Evolutionary conservation across 1,284 basidiomycete genomes (phyloP).

Genomic region (Cutaneotrichosporon curvatum): DNA sequence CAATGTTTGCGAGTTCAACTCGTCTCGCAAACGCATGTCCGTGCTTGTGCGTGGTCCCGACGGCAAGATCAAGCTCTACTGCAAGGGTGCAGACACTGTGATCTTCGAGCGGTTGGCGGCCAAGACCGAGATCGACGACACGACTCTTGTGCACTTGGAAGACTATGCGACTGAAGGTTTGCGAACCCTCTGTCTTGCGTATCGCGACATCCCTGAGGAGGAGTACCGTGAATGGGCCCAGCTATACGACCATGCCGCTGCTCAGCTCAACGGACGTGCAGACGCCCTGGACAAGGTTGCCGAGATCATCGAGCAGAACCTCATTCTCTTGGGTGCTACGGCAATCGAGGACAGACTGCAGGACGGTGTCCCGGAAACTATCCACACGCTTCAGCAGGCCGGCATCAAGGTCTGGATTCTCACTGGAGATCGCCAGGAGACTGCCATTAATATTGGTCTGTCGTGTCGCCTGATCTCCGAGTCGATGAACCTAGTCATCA

Average conservation of each 20-base stretch:
- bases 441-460: constrained; percentile 98
- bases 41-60: constrained; percentile 81
- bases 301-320: constrained; percentile 89
- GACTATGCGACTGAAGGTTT: constrained; percentile 96
- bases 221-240: constrained; percentile 85
- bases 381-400: constrained; percentile 93
- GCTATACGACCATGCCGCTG: constrained; percentile 85
- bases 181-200: constrained; percentile 92
- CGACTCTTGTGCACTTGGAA: constrained; percentile 86
- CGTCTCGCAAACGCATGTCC: constrained; percentile 95
- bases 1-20: constrained; percentile 99
- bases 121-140: constrained; percentile 76
- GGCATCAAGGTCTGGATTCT: constrained; percentile 99
- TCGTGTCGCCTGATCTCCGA: constrained; percentile 94
- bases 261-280: constrained; percentile 83
- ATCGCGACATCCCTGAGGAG: constrained; percentile 78
- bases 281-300: constrained; percentile 93
- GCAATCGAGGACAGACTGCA: constrained; percentile 98
- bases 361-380: constrained; percentile 96
- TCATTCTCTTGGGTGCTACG: constrained; percentile 88
- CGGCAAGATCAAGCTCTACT: constrained; percentile 88
- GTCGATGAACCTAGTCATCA: constrained; percentile 94
- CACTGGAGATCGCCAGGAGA: constrained; percentile 97
- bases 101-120: constrained; percentile 76
- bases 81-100: constrained; percentile 97